Percentiles rank a stretch among this genome's conserved stretches.
Evolutionary conservation across 371 early-diverging fungal species (phyloP).

Genomic region (Mucor irregularis): DNA sequence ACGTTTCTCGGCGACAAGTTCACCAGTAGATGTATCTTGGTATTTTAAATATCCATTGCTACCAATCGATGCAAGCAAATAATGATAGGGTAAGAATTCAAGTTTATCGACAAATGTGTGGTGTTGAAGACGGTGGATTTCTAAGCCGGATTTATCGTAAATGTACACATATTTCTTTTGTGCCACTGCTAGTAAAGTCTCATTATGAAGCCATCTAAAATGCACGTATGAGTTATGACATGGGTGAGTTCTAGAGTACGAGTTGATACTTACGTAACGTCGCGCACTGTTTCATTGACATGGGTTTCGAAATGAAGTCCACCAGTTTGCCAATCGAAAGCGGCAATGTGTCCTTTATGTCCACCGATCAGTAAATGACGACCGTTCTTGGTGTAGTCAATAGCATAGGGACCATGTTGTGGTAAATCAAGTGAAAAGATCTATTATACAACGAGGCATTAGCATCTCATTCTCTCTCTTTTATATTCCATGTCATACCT

Average conservation of each 20-base stretch:
- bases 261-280: conserved; percentile 74
- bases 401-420: conserved; percentile 84
- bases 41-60: conserved; percentile 87
- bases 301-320: conserved; percentile 85
- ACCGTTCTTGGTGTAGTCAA: conserved; percentile 94
- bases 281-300: conserved; percentile 87
- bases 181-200: conserved; percentile 96
- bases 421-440: conserved; percentile 83
- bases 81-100: conserved; percentile 97
- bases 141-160: conserved; percentile 94
- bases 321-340: conserved; percentile 92
- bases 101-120: conserved; percentile 82
- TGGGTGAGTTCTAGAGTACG: background rate
- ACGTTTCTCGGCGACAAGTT: conserved; percentile 79
- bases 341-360: conserved; percentile 88
- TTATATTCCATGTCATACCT: conserved; percentile 48
- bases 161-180: conserved; percentile 97
- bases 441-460: conserved; percentile 26
- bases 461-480: background rate
- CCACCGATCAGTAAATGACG: conserved; percentile 87
- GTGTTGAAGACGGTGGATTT: conserved; percentile 90
- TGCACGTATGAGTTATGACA: background rate
- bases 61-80: conserved; percentile 86
- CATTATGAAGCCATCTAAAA: conserved; percentile 91
- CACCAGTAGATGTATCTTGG: conserved; percentile 97